A percentile compares a stretch with the other conserved stretches of the same genome.
These are phyloP conservation scores for Magnolia changhungtana DNA, from an alignment of 164 flowering plant genomes.

Conservation along the genomic window DNA sequence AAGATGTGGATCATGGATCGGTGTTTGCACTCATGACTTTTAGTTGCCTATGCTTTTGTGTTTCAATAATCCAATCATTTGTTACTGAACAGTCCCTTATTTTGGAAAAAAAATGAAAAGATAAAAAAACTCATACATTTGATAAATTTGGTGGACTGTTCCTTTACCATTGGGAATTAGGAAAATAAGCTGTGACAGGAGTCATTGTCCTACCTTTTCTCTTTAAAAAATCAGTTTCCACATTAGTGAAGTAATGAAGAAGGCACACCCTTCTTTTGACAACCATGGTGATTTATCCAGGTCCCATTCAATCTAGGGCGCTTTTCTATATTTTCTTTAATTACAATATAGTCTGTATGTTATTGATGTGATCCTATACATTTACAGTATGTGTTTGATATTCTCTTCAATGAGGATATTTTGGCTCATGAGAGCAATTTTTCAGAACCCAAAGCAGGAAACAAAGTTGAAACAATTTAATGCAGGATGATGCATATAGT, in stretches of 20 bases:
- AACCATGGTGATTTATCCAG: no score
- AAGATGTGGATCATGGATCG: no score
- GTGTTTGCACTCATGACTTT: background rate
- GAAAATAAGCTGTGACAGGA: background rate
- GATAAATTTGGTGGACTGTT: background rate
- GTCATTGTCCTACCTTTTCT: background rate
- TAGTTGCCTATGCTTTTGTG: background rate
- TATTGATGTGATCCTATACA: background rate
- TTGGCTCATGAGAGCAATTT: conserved; percentile 1
- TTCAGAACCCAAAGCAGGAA: conserved; percentile 4
- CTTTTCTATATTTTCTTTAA: background rate
- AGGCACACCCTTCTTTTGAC: no score
- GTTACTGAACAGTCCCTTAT: background rate
- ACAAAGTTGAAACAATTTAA: conserved; percentile 9
- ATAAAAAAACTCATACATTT: background rate
- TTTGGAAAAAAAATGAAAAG: background rate
- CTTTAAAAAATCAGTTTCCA: no score
- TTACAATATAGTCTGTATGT: background rate
- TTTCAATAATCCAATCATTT: background rate
- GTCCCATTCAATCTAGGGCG: background rate
- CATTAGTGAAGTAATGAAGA: background rate
- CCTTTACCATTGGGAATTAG: background rate
- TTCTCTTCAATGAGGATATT: background rate
- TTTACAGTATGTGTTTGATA: background rate
- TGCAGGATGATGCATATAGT: conserved; percentile 21